These are phyloP conservation scores for Beauveria asiatica DNA, from an alignment of 2,329 filamentous ascomycete species.

Conservation along the genomic window DNA sequence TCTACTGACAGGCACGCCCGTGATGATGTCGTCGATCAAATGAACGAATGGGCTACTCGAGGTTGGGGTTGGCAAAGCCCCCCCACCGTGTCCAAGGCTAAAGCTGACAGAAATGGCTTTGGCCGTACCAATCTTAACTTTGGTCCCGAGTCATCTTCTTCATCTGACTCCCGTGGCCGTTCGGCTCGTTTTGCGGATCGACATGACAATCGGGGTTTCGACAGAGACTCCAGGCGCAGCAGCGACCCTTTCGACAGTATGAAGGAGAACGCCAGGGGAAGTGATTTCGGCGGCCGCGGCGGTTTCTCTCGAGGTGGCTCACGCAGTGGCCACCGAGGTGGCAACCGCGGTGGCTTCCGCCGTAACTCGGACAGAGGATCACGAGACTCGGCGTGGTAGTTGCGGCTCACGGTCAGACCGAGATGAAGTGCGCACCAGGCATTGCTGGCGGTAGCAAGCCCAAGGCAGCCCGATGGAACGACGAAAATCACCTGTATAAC, in stretches of 20 bases:
- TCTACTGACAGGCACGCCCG: slow-evolving; percentile 33
- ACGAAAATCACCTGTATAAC: slow-evolving; percentile 4
- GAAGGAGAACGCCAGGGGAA: slow-evolving; percentile 10
- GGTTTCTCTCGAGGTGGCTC: neutral
- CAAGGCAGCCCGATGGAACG: neutral
- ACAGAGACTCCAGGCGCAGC: neutral
- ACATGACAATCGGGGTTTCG: neutral
- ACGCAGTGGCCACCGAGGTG: slow-evolving; percentile 4
- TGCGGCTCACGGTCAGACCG: neutral
- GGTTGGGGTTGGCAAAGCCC: slow-evolving; percentile 45
- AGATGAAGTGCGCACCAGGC: neutral
- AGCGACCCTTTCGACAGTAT: slow-evolving; percentile 18
- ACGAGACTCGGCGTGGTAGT: neutral
- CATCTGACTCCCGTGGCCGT: slow-evolving; percentile 2
- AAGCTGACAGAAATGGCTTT: slow-evolving; percentile 25
- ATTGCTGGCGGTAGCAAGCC: neutral
- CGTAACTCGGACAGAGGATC: neutral
- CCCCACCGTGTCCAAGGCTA: slow-evolving; percentile 29
- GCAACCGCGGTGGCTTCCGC: slow-evolving; percentile 7
- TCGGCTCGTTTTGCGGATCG: slow-evolving; percentile 11
- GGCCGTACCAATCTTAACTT: slow-evolving; percentile 27
- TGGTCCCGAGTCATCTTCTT: slow-evolving; percentile 7
- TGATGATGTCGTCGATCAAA: slow-evolving; percentile 33
- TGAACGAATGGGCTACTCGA: slow-evolving; percentile 44
- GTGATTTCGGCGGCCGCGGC: slow-evolving; percentile 7